Base-by-base conservation (phyloP, 768 basidiomycete genomes). In the Serendipita sp. region DNA sequence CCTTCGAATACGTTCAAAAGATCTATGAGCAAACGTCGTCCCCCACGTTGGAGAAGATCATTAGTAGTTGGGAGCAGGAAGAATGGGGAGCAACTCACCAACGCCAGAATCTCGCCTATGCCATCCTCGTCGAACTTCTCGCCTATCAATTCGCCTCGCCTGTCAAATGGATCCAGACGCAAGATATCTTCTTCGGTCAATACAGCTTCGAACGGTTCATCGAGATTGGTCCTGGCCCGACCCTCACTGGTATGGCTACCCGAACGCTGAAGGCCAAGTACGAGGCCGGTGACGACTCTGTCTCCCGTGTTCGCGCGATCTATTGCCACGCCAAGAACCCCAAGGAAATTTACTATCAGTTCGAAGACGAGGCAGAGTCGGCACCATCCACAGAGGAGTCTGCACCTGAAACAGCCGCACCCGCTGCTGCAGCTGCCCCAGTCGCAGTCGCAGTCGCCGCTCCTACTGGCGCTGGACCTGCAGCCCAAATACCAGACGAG, bases 131-230 rank as follows among this genome's bases (percentile, higher is more conserved):
- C 66, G 96, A 99, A 72, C 83, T 98, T 52, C 80, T 99, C 58
- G 91, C 96, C 13, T 99, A 99, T 72, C 96, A 99, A 73, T 98
- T 95, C 69, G 94, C 95, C 0, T 98, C 95, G 1, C 94, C 96
- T 4, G 95, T 99, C 18, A 88, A 94, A 60, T 99, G 96, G 96
- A 99, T 99, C 70, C 90, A 98, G 77, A 99, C 95, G 0, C 96
- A 99, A 72, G 96, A 99, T 70, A 81, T 88, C 29, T 81, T 99
- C 64, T 99, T 99, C 78, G 81, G 79, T 8, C 74, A 84, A 6
- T 96, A 84, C 78, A 78, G 79, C 50, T 96, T 96, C 70, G 95
- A 97, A 74, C 85, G 96, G 15, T 80, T 98, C 70, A 87, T 99
- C 69, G 96, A 99, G 73, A 77, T 99, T 62, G 96, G 96, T 36